Evolutionary conservation across 225 moss, liverwort and hornwort genomes (phyloP).

Genomic region (Polytrichum commune): DNA sequence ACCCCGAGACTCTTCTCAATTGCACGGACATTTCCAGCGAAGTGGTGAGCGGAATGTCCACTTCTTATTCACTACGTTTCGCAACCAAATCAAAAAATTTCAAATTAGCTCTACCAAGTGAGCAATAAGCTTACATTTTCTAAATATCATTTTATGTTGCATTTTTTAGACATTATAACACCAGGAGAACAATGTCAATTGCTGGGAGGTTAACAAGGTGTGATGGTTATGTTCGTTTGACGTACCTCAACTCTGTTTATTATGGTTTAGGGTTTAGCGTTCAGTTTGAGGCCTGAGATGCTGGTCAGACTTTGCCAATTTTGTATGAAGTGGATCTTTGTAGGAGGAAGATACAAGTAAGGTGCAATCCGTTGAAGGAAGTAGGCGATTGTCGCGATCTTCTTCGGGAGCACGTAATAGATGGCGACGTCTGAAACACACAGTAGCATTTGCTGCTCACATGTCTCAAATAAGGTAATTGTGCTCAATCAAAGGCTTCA

Average conservation of each 20-base stretch:
- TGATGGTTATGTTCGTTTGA: too few relatives aligned
- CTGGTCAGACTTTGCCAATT: neutral
- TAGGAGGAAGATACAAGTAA: conserved; percentile 15
- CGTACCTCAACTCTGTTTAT: too few relatives aligned
- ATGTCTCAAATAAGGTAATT: conserved; percentile 54
- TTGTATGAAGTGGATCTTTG: neutral
- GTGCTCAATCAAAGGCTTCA: too few relatives aligned
- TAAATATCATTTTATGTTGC: too few relatives aligned
- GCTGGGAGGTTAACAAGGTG: neutral
- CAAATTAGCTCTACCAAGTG: too few relatives aligned
- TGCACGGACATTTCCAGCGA: neutral
- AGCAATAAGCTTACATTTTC: too few relatives aligned
- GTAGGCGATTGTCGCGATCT: conserved; percentile 31
- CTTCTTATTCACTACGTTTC: neutral
- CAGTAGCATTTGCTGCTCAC: conserved; percentile 70
- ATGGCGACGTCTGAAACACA: conserved; percentile 81
- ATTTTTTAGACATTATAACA: too few relatives aligned
- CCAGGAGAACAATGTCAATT: neutral
- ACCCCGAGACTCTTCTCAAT: conserved; percentile 4
- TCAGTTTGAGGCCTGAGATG: neutral
- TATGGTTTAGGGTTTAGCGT: neutral
- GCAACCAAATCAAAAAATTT: neutral
- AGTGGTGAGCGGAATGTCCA: neutral
- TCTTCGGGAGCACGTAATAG: conserved; percentile 72
- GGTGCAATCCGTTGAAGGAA: conserved; percentile 24